phyloP scores from a whole-genome alignment of 2,329 filamentous ascomycete species.

The Colletotrichum scovillei region DNA sequence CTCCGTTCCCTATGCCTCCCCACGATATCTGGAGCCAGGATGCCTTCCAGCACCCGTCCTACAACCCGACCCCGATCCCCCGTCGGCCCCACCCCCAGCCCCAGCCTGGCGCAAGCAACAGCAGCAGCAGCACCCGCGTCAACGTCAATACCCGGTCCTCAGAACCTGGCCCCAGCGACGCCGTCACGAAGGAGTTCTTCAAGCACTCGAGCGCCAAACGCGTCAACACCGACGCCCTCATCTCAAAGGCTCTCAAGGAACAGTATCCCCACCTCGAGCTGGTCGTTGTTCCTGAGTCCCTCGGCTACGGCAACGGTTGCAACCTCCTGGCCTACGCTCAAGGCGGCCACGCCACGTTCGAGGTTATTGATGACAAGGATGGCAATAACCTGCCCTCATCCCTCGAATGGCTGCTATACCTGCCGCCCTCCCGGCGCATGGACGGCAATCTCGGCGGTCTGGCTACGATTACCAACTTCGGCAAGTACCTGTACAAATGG shows the following conservation, averaged over 20 bases:
- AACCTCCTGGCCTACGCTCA: constrained; percentile 56
- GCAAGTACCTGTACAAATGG: constrained; percentile 57
- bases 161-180: constrained; percentile 14
- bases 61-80: not conserved
- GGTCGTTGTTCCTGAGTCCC: constrained; percentile 47
- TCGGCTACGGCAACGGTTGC: constrained; percentile 35
- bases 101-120: not conserved
- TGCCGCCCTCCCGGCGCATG: constrained; percentile 53
- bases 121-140: not conserved
- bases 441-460: constrained; percentile 51
- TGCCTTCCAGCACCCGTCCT: not conserved
- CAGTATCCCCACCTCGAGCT: constrained; percentile 57
- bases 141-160: not conserved
- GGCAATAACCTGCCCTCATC: constrained; percentile 45
- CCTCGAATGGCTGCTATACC: constrained; percentile 51
- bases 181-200: constrained; percentile 47
- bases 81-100: not conserved
- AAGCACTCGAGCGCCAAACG: constrained; percentile 53
- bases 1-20: not conserved
- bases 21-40: constrained; percentile 10
- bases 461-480: constrained; percentile 47
- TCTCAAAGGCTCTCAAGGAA: constrained; percentile 52
- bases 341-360: constrained; percentile 50
- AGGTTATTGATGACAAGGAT: constrained; percentile 42
- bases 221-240: constrained; percentile 55